Base-by-base conservation (phyloP, 208 protist species). In the Trypanosoma scelopori region DNA sequence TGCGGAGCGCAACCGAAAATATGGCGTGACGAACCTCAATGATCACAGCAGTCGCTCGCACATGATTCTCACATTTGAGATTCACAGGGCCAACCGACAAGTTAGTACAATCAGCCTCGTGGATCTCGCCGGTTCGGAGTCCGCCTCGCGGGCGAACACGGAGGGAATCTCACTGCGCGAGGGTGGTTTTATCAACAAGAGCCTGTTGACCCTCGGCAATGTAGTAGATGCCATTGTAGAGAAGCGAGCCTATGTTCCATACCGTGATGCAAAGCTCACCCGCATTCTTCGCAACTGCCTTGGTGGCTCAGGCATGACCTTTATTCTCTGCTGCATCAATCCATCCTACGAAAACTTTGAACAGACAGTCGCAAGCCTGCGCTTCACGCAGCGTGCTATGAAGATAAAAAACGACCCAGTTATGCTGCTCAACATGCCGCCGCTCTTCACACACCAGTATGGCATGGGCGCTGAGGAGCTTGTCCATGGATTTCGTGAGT, bases 301-400 rank as follows among this genome's bases (percentile, higher is more conserved):
- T 30, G 90, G 92, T 51, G 90, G 89, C 47, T 82, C 84, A 18
- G 87, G 86, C 35, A 91, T 93, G 56, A 97, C 94, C 6, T 85
- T 90, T 30, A 92, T 97, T 56, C 87, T 97, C 18, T 97, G 91
- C 63, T 97, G 85, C 48, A 78, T 98, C 6, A 95, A 94, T 55
- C 90, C 89, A 3, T 82, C 84, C 0, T 65, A 83, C 20, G 85
- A 90, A 27, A 93, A 96, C 66, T 85, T 89, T 51, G 91, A 96
- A 20, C 91, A 96, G 63, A 94, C 89, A n/a, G 77, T 91, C 20
- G 61, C 86, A 5, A 80, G 87, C 13, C 71, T 97, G 13, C 87
- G 87, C 53, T 97, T 95, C 65, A 92, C 91, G 9, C 88, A 94
- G 71, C 81, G 87, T 3, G 89, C 88, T 25, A 92, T 91, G 84